Percentiles rank a stretch among this genome's conserved stretches.
Evolutionary conservation across 208 protist genomes (phyloP).

Genomic region (Zelonia costaricensis): DNA sequence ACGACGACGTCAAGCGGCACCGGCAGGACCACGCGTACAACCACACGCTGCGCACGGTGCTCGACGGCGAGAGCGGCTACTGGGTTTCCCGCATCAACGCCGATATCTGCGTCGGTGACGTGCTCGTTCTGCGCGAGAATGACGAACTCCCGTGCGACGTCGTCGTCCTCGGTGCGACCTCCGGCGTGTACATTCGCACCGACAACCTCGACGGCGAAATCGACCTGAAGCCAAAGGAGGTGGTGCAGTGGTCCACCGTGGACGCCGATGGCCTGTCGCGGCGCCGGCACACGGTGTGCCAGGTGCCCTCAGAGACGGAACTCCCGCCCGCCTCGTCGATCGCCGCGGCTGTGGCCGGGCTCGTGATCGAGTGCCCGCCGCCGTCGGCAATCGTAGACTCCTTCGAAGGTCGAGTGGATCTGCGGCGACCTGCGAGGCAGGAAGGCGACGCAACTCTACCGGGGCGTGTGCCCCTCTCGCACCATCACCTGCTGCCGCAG

Average conservation of each 20-base stretch:
- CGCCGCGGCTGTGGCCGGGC: conserved; percentile 11
- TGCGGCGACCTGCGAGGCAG: neutral
- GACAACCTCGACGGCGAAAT: conserved; percentile 96
- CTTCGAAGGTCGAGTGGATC: conserved; percentile 80
- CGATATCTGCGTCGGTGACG: conserved; percentile 83
- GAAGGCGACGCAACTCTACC: neutral
- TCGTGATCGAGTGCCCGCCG: conserved; percentile 55
- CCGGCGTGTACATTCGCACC: conserved; percentile 86
- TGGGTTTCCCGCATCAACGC: conserved; percentile 48
- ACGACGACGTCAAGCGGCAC: conserved; percentile 93
- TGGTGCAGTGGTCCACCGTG: conserved; percentile 32
- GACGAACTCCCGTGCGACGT: conserved; percentile 94
- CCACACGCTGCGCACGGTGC: conserved; percentile 46
- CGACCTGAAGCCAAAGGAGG: conserved; percentile 89
- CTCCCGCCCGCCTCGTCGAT: conserved; percentile 10
- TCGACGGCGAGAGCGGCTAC: conserved; percentile 15
- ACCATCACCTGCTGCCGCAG: conserved; percentile 87
- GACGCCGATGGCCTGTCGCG: conserved; percentile 2
- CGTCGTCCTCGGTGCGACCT: conserved; percentile 65
- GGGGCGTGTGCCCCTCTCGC: conserved; percentile 43
- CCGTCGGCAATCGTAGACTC: conserved; percentile 85
- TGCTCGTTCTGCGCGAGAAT: conserved; percentile 67
- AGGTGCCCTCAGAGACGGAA: conserved; percentile 7
- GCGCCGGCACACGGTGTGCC: conserved; percentile 15
- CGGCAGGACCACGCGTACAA: conserved; percentile 83